A percentile compares a stretch with the other conserved stretches of the same genome.
Evolutionary conservation across 441 rosid species (phyloP).

Genomic region (Melastoma candidum): DNA sequence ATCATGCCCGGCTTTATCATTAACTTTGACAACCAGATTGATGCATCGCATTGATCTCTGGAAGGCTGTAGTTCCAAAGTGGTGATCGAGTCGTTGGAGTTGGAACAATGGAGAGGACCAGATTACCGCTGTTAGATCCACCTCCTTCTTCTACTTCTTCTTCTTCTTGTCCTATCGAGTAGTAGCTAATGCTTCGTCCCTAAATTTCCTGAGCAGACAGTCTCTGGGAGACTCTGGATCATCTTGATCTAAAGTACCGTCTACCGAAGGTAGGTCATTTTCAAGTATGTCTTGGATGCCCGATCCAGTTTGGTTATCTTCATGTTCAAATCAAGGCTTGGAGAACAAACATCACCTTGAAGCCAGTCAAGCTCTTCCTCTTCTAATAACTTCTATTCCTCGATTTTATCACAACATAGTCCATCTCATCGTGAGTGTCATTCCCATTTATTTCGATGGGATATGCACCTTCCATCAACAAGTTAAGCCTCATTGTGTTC

Average conservation of each 20-base stretch:
- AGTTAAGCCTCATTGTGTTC: background rate
- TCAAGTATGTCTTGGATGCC: conserved; percentile 10
- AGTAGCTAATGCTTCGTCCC: conserved; percentile 9
- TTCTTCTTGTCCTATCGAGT: background rate
- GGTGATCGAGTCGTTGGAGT: conserved; percentile 5
- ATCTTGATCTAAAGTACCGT: background rate
- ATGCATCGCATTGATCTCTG: conserved; percentile 8
- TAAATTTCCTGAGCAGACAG: conserved; percentile 13
- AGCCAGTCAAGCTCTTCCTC: background rate
- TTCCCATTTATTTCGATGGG: background rate
- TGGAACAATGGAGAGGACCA: conserved; percentile 1
- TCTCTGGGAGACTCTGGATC: conserved; percentile 19
- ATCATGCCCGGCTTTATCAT: conserved; percentile 9
- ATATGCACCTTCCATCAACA: background rate
- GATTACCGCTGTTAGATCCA: conserved; percentile 4
- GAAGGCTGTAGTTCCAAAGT: conserved; percentile 9
- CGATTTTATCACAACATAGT: conserved; percentile 6
- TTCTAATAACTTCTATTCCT: conserved; percentile 10
- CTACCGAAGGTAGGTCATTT: background rate
- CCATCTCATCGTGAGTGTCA: conserved; percentile 8
- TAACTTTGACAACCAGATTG: background rate
- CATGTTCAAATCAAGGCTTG: conserved; percentile 5
- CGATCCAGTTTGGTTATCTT: too few relatives aligned
- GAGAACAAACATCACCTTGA: background rate
- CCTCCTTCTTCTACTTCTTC: background rate